phyloP scores from a whole-genome alignment of 805 yeast genomes.

The Kazachstania taianensis region DNA sequence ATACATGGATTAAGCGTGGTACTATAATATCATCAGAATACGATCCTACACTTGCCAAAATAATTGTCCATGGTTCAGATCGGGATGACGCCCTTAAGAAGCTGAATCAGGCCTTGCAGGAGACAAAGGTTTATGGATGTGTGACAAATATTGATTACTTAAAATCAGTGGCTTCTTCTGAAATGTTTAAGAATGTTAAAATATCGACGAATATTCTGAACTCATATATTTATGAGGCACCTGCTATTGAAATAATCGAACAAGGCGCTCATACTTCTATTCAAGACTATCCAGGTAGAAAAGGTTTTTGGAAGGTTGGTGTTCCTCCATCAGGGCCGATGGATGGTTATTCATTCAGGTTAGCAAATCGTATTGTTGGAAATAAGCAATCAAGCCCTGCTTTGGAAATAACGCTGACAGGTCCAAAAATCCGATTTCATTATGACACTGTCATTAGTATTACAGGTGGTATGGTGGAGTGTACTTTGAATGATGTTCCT shows the following conservation, averaged over 20 bases:
- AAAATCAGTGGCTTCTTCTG: constrained; percentile 71
- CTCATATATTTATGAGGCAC: constrained; percentile 64
- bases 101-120: constrained; percentile 70
- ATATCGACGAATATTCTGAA: constrained; percentile 86
- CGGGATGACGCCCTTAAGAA: constrained; percentile 75
- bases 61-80: constrained; percentile 87
- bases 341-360: constrained; percentile 85
- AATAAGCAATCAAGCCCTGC: constrained; percentile 78
- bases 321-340: constrained; percentile 99
- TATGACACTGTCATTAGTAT: constrained; percentile 66
- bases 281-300: constrained; percentile 91
- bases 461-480: constrained; percentile 74
- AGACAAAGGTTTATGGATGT: constrained; percentile 83
- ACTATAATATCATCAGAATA: constrained; percentile 83
- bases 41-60: constrained; percentile 93
- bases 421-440: constrained; percentile 82
- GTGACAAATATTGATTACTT: constrained; percentile 84
- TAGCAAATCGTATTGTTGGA: constrained; percentile 87
- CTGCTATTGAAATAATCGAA: constrained; percentile 70
- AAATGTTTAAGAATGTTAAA: constrained; percentile 73
- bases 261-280: constrained; percentile 97
- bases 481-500: constrained; percentile 51
- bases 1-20: constrained; percentile 89
- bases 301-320: constrained; percentile 57
- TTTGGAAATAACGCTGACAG: constrained; percentile 76